Conservation (phyloP, 108 stramenopile species). For the Ochromonas danica region DNA sequence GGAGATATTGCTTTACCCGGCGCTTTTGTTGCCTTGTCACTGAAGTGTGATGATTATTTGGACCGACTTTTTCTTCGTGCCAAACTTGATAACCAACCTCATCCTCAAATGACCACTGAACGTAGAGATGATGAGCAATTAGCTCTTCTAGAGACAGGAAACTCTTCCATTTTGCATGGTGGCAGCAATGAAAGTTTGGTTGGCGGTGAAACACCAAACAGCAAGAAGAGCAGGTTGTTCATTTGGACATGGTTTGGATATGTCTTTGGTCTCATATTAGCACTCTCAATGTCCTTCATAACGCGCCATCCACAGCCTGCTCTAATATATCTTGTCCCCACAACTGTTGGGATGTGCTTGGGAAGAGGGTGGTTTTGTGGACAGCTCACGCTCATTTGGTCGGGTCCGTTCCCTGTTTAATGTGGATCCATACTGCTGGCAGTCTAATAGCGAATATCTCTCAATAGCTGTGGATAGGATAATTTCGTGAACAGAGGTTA, state of each 20-base stretch:
- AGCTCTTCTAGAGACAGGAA: not conserved
- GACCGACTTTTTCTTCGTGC: not conserved
- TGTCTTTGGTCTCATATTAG: not conserved
- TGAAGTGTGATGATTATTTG: not conserved
- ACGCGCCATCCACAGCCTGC: not conserved
- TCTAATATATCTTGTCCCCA: slow-evolving; percentile 17
- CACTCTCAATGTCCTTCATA: not conserved
- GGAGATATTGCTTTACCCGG: slow-evolving; percentile 13
- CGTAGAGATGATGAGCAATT: too few relatives aligned
- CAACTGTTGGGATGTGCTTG: too few relatives aligned
- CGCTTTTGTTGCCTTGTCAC: not conserved
- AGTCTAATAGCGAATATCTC: too few relatives aligned
- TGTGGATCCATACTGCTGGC: too few relatives aligned
- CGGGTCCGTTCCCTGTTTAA: too few relatives aligned
- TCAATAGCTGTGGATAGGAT: too few relatives aligned
- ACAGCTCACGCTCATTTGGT: too few relatives aligned
- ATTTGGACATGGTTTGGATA: not conserved
- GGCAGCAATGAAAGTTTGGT: not conserved
- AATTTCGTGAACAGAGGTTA: too few relatives aligned
- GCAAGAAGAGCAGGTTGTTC: not conserved
- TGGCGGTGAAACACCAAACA: not conserved
- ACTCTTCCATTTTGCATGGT: not conserved
- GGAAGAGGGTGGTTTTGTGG: too few relatives aligned
- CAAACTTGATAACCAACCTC: not conserved
- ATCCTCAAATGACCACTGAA: not conserved